Base-by-base conservation (phyloP, 495 filamentous ascomycete species). In the Tricharina praecox region DNA sequence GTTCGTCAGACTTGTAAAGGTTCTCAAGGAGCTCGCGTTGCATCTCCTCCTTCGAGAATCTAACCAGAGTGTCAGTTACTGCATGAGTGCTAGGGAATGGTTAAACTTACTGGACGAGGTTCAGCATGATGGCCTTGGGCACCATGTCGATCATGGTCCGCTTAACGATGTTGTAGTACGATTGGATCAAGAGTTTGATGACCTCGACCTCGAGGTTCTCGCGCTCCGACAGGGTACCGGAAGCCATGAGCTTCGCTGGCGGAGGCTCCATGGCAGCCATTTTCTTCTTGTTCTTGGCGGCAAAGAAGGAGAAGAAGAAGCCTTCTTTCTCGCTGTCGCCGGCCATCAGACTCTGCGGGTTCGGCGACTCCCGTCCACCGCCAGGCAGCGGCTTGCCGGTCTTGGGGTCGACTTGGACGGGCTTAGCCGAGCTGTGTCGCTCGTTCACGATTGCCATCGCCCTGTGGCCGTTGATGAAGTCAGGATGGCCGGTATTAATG, bases 81-180 rank as follows among this genome's bases (percentile, higher is more conserved):
- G 18, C 25, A 16, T 21, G 19, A 35, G 37, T 47, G 9, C 19
- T 44, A 3, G 21, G 13, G 36, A 0, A 19, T 15, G 26, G 47
- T n/a, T n/a, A 21, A 16, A 76, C 85, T 52, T 78, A 94, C 84
- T 82, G 77, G 21, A 99, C 92, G 33, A 99, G 76, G 47, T 77
- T 93, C 43, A 95, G 73, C 92, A 99, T 99, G 66, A 99, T 90
- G 16, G 92, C 90, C 69, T 99, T 99, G 32, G 92, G 92, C 3
- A 99, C 92, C 92, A 96, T 99, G 58, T 99, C 92, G 51, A 96
- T 94, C 88, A 99, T 90, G 41, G 92, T 99, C 49, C 88, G 74
- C 69, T 83, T 82, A 41, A 93, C 87, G 62, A 99, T 96, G 67
- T 90, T 93, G 68, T 79, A 99, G 73, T 99, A 99, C 2, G 86